Base-by-base conservation (phyloP, 768 basidiomycete species). In the Hortiboletus flavorubellus region DNA sequence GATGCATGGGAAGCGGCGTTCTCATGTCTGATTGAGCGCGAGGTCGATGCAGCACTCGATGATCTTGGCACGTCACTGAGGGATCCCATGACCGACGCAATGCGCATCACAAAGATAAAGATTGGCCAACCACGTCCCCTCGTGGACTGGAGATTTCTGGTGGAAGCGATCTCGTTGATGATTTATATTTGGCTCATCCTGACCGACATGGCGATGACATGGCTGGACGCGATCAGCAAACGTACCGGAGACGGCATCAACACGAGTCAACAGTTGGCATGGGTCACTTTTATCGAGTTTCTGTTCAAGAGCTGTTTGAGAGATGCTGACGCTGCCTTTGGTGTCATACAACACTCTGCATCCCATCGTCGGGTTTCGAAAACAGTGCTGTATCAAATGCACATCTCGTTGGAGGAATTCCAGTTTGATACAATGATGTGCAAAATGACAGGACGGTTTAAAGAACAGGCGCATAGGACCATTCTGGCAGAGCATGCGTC, bases 1-100 rank as follows among this genome's bases (percentile, higher is more conserved):
- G 68, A 76, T 33, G 85, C 86, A 1, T 87, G 82, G 78, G 80
- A 88, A 50, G 78, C 82, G 0, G 80, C 85, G 1, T 75, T 82
- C 56, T 75, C 83, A 0, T 78, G 68, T 53, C 69, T 86, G 5
- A 79, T 79, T 51, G 71, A 76, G 39, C 67, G 72, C 46, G 83
- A 86, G 65, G 63, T 83, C 64, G 64, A 73, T 0, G 50, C 55
- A 4, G 64, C 67, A 9, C 42, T 64, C 9, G 26, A 23, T 4
- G 64, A 81, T 56, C 76, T 74, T 2, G 44, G 58, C 0, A 65
- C 47, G 12, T 71, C 74, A 6, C 77, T 80, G 2, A 64, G 73
- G 34, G 63, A 72, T n/a, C 83, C 80, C 0, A 61, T 76, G 55
- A 74, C 78, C 49, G 62, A 78, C 53, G 83, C 83, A 2, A 75